Evolutionary conservation across 176 grass and related monocot genomes (phyloP), one percentile per base, ranked within the genome.

Genomic region (Rhynchospora pubera): DNA sequence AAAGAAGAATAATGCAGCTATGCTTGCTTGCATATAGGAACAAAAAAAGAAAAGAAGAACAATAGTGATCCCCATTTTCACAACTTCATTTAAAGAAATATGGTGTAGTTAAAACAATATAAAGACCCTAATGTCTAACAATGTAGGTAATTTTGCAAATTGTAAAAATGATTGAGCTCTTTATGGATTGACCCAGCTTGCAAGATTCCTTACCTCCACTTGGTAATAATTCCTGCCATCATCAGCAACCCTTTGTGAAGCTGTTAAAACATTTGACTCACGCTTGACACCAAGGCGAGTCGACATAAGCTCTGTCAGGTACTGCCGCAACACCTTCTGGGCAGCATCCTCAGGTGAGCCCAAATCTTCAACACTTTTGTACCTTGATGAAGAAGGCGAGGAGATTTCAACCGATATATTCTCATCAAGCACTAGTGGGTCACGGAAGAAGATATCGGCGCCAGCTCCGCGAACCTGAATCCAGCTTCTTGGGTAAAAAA

Each of bases 141-240:
- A 53, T 28, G 7, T 3, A 55, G 8, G 21, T 2, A 28, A 26
- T 19, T 76, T 55, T 15, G 3, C 14, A 63, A 26, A 63, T 26
- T 2, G 2, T 44, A 1, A n/a, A 45, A 44, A 45, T 6, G 65
- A 45, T 9, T 44, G 6, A 76, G 72, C 48, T 9, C 5, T 16
- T 52, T 52, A 52, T 53, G 47, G n/a, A 76, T 32, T 55, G 72
- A 53, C 47, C 46, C 52, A 76, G 24, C 8, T 55, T 53, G 48
- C 72, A 55, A 9, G 60, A 57, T 10, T 0, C 3, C 66, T 90
- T 78, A 95, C 93, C 93, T 96, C 93, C 28, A 99, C 97, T 87
- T 99, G 87, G 16, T 99, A 95, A 85, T 95, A 95, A 62, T 95
- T 84, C 84, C 45, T 90, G 52, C 93, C 96, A 66, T 99, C 93